Percentiles rank a stretch among this genome's conserved stretches.
Evolutionary conservation across 164 flowering plant species (phyloP).

Genomic region (Sextonia rubra): DNA sequence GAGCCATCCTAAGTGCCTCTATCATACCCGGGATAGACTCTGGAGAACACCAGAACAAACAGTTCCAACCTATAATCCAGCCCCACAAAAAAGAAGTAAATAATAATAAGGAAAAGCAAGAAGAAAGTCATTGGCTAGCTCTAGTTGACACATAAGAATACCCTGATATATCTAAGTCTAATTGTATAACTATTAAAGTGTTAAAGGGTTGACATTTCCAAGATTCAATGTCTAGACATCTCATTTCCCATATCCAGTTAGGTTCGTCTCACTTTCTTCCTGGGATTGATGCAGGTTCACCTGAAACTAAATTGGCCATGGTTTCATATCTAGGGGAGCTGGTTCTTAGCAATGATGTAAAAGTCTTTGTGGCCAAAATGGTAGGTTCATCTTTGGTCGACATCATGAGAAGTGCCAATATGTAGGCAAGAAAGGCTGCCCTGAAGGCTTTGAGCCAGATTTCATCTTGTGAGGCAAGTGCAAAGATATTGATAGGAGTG

Average conservation of each 20-base stretch:
- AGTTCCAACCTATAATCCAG: too few species aligned
- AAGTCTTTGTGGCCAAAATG: constrained; percentile 65
- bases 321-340: constrained; percentile 78
- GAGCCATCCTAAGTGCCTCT: too few species aligned
- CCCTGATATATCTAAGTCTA: too few species aligned
- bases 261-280: neutral
- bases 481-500: constrained; percentile 65
- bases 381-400: constrained; percentile 73
- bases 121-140: too few species aligned
- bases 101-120: too few species aligned
- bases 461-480: constrained; percentile 76
- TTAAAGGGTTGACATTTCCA: too few species aligned
- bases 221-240: too few species aligned
- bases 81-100: too few species aligned
- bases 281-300: constrained; percentile 51
- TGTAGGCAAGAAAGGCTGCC: constrained; percentile 77
- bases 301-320: constrained; percentile 83
- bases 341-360: constrained; percentile 73
- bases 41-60: too few species aligned
- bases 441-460: constrained; percentile 84
- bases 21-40: too few species aligned
- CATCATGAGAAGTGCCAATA: constrained; percentile 60
- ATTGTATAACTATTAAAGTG: too few species aligned
- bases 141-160: too few species aligned
- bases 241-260: neutral